Evolutionary conservation across 2,329 filamentous ascomycete species (phyloP), one percentile per base, ranked within the genome.

Genomic region (Aspergillus phoenicis): DNA sequence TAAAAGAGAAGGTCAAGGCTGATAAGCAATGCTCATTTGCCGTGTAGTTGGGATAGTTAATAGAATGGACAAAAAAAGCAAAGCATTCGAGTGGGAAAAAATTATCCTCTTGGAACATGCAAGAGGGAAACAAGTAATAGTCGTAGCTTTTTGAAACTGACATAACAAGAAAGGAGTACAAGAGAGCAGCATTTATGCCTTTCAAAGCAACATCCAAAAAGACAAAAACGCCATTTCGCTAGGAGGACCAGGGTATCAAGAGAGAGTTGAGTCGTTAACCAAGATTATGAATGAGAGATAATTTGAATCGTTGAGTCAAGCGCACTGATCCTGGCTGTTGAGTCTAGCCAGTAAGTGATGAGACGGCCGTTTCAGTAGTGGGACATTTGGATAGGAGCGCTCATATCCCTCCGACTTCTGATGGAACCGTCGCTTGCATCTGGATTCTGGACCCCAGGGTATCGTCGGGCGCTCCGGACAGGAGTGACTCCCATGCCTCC

Each of bases 341-440:
- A 43, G 22, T 55, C 41, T 15, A 57, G 55, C 24, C 49, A 57
- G 20, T 20, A 20, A 51, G 22, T 38, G 33, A 39, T 22, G 13
- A 43, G 57, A 57, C 33, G 10, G 7, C 47, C 28, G 36, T 26
- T 60, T 61, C 61, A 71, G 30, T 67, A 64, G 57, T 70, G 73
- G 66, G 68, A 71, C 68, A 74, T 71, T 33, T 70, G 67, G 49
- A 75, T 67, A 26, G 77, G 77, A 22, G 77, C 76, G 61, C 75
- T 78, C 52, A 78, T 54, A 60, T 78, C 75, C 51, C 76, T 66
- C 60, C 76, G 73, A 58, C 67, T 66, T 20, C 64, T 66, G n/a
- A 70, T 55, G 13, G 73, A 71, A 17, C 65, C 66, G 15, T 72
- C 71, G 33, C 63, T 69, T 59, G 68, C 64, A 57, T 72, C 69